Conservation (phyloP, 1,284 basidiomycete genomes). For the Somion occarium region DNA sequence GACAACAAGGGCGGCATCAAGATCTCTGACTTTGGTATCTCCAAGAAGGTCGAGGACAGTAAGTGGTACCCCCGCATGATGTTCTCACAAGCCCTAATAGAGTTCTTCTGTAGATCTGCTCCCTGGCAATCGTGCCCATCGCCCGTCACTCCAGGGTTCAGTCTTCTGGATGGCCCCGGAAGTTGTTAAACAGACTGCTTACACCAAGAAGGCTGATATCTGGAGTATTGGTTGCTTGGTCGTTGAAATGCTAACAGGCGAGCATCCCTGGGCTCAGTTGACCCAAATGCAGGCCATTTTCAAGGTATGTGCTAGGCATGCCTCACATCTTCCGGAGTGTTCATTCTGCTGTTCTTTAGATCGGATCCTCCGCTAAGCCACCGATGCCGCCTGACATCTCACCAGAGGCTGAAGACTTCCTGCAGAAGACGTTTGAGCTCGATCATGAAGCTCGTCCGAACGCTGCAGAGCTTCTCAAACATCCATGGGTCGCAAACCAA, state of each 20-base stretch:
- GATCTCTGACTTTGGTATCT: constrained; percentile 98
- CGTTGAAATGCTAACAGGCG: constrained; percentile 97
- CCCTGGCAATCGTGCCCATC: constrained; percentile 73
- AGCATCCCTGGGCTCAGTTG: constrained; percentile 95
- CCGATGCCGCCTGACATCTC: constrained; percentile 87
- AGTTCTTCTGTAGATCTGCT: constrained; percentile 57
- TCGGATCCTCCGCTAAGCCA: constrained; percentile 83
- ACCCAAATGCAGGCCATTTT: constrained; percentile 99
- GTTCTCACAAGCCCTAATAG: constrained; percentile 5
- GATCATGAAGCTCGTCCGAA: constrained; percentile 81
- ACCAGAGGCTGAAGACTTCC: constrained; percentile 78
- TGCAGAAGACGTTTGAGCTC: constrained; percentile 81
- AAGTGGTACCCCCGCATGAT: constrained; percentile 31
- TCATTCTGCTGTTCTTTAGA: constrained; percentile 41
- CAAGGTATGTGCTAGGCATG: no score
- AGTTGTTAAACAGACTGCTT: constrained; percentile 93
- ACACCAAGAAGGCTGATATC: constrained; percentile 95
- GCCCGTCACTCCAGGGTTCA: constrained; percentile 92
- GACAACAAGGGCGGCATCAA: constrained; percentile 99
- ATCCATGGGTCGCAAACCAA: constrained; percentile 59
- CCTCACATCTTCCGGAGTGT: no score
- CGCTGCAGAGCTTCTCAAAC: constrained; percentile 70
- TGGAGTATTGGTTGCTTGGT: constrained; percentile 98
- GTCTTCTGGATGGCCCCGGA: constrained; percentile 99
- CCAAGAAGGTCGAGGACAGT: constrained; percentile 97